Conservation (phyloP, 129 eudicot genomes). For the Artemisia argyi region DNA sequence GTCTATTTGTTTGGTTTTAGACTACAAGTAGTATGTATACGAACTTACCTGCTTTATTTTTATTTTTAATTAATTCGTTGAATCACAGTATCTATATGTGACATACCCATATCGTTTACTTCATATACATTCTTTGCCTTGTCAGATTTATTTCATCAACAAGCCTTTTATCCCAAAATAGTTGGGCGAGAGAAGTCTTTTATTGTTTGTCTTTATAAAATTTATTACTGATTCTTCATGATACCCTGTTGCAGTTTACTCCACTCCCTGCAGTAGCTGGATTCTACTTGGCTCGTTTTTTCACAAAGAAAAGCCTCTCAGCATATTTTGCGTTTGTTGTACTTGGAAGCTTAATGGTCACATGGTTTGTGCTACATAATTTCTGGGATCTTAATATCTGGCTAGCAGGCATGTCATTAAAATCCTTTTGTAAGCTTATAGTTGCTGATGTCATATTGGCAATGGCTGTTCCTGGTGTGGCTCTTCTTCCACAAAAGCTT, state of each 20-base stretch:
- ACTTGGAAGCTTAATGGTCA: conserved; percentile 84
- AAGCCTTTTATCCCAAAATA: not conserved
- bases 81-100: not conserved
- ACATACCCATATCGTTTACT: not conserved
- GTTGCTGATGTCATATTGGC: conserved; percentile 89
- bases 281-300: conserved; percentile 89
- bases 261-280: conserved; percentile 94
- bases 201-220: not conserved
- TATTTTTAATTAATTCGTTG: not conserved
- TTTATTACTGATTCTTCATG: not conserved
- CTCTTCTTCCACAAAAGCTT: conserved; percentile 86
- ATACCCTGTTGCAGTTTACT: conserved; percentile 63
- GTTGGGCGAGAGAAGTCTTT: not conserved
- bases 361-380: conserved; percentile 90
- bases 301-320: conserved; percentile 78
- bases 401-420: conserved; percentile 97
- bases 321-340: conserved; percentile 88
- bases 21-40: not conserved
- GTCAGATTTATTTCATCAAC: conserved; percentile 8
- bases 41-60: not conserved
- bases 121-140: not conserved
- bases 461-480: conserved; percentile 88
- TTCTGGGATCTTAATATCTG: conserved; percentile 97
- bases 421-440: conserved; percentile 86
- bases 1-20: conserved; percentile 11